Evolutionary conservation across 441 rosid genomes (phyloP), one percentile per base, ranked within the genome.

Genomic region (Jatropha podagrica): DNA sequence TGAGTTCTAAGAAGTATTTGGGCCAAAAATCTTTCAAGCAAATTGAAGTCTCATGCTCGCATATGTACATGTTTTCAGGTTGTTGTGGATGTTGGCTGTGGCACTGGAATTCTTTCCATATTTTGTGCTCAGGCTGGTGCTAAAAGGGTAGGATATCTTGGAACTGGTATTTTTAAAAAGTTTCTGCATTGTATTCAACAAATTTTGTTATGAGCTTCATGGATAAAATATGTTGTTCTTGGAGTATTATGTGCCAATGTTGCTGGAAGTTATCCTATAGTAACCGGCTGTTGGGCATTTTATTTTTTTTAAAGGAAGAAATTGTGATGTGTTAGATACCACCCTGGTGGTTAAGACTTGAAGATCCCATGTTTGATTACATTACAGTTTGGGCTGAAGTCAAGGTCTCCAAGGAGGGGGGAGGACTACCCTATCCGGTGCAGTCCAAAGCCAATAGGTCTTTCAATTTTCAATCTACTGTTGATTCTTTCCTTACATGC

Each of bases 91-190:
- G 99, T 96, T 88, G 99, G 99, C 74, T 96, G 99, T 76, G 99
- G 99, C 69, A 96, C 99, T 18, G 97, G 98, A 78, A 93, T 96
- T 81, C 98, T 96, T 77, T 90, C 99, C 41, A 91, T 96, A 85
- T 96, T 96, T 84, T 96, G 99, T 88, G 97, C 97, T 70, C 95
- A 92, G 83, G 99, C 98, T 74, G 99, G 99, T 71, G 99, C 99
- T 6, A 92, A 89, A 79, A 87, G 97, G 86, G 99, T 96, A 89
- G 69, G 79, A 17, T 11, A 54, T 63, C 49, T 73, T 27, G 42
- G 17, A 69, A 23, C 69, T 67, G 27, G 26, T 72, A 49, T n/a
- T 7, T 55, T 14, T 68, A 20, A 8, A 46, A 26, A 11, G 58
- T 67, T 18, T 7, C 17, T 77, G 17, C 20, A 46, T 51, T 18